Evolutionary conservation across 805 yeast genomes (phyloP), one percentile per base, ranked within the genome.

Genomic region (Starmerella asiatica): DNA sequence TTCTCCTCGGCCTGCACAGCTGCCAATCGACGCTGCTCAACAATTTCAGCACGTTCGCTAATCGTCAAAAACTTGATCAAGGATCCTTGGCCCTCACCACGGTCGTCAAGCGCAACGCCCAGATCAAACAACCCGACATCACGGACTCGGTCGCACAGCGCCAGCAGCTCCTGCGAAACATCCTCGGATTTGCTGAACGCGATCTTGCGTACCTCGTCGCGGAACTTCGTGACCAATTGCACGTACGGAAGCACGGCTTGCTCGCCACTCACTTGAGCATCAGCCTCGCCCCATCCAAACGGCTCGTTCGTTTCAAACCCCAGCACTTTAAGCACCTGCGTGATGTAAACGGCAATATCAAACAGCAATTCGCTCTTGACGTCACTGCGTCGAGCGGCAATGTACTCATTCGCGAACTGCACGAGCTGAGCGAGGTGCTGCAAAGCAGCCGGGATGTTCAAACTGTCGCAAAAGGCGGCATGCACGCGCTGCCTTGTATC

Each of bases 51-150:
- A 56, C 72, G 74, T 56, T 88, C 97, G 24, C 66, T 69, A 6
- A 64, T 71, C 38, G 71, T 75, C 47, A 91, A 65, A 51, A 88
- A 79, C 60, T 91, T 91, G 33, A 91, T 70, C 44, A 91, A 68
- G 0, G 96, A 86, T n/a, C 76, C 69, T 51, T 71, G 73, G 3
- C 78, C 85, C 44, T 70, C 79, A 5, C 75, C 68, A 53, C 96
- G 75, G 60, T 91, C 98, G 57, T 88, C 97, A 40, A 91, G 65
- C 1, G 93, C 75, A 31, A 91, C 79, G 21, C 93, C 91, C 45
- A 85, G 63, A 20, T 73, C 69, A 44, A 84, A 63, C 50, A 91
- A 62, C 29, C 79, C 91, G 15, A 69, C 60, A 49, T 78, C 75
- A 52, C 98, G 73, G 18, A 91, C 59, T 5, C 64, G 58, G 59